Evolutionary conservation across 2,329 filamentous ascomycete species (phyloP).

Genomic region (Fusarium coffeatum): DNA sequence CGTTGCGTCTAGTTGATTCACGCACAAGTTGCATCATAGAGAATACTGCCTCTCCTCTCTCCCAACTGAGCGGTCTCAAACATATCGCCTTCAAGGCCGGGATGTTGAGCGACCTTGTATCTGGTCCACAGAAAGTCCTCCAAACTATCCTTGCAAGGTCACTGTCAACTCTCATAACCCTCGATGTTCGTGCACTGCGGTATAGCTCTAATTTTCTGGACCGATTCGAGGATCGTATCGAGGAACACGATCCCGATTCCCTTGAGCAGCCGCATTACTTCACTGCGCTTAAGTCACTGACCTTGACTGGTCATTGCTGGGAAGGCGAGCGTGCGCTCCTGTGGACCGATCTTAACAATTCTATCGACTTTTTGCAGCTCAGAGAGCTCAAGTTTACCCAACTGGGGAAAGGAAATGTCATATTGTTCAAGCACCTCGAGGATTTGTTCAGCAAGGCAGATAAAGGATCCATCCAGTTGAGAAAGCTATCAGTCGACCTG

Average conservation of each 20-base stretch:
- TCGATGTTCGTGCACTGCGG: background rate
- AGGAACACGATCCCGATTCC: background rate
- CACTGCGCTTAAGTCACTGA: constrained; percentile 4
- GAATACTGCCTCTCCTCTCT: background rate
- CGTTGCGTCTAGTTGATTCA: background rate
- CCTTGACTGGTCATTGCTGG: accelerated
- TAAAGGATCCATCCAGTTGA: background rate
- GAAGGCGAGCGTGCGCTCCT: accelerated
- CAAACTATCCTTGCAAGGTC: constrained; percentile 14
- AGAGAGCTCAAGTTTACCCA: background rate
- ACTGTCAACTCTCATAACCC: background rate
- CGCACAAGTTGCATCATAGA: background rate
- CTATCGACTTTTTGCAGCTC: constrained; percentile 11
- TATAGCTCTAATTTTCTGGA: background rate
- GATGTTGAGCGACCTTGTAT: accelerated
- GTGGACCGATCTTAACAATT: background rate
- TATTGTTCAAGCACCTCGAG: constrained; percentile 1
- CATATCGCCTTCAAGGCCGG: background rate
- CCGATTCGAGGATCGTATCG: background rate
- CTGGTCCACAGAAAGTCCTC: background rate
- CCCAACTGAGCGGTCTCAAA: background rate
- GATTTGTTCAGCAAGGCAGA: background rate
- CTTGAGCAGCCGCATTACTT: background rate
- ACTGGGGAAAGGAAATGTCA: accelerated
- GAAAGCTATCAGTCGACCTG: background rate